Evolutionary conservation across 768 basidiomycete species (phyloP).

Genomic region (Collybia sordida): DNA sequence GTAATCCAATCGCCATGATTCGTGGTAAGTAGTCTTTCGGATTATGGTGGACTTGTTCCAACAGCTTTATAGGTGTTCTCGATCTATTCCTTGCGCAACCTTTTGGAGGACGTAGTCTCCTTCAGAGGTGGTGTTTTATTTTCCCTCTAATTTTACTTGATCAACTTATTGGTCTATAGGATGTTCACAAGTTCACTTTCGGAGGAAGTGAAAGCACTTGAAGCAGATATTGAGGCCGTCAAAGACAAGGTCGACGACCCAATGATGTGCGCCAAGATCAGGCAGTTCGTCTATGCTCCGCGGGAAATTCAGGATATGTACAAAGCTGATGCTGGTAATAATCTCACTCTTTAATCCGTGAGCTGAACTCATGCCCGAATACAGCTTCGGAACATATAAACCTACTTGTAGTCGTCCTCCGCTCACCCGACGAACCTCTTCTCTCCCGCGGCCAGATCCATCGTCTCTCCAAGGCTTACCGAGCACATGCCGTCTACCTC

Average conservation of each 20-base stretch:
- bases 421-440: constrained; percentile 72
- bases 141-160: neutral
- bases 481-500: constrained; percentile 78
- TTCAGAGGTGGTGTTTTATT: constrained; percentile 66
- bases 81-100: constrained; percentile 97
- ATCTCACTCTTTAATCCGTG: neutral
- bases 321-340: constrained; percentile 75
- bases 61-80: constrained; percentile 54
- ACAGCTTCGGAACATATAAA: constrained; percentile 71
- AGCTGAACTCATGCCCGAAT: neutral
- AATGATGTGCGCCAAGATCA: constrained; percentile 84
- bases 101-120: constrained; percentile 88
- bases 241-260: constrained; percentile 89
- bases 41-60: neutral
- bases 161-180: constrained; percentile 34
- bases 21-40: constrained; percentile 51
- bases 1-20: constrained; percentile 96
- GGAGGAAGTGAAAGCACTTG: constrained; percentile 84
- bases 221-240: constrained; percentile 86
- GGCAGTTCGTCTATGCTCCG: constrained; percentile 83
- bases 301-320: constrained; percentile 84
- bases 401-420: constrained; percentile 75
- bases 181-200: constrained; percentile 94
- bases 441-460: constrained; percentile 79
- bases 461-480: constrained; percentile 73